Conservation (phyloP, 2,329 filamentous ascomycete genomes). For the Aspergillus carbonarius region DNA sequence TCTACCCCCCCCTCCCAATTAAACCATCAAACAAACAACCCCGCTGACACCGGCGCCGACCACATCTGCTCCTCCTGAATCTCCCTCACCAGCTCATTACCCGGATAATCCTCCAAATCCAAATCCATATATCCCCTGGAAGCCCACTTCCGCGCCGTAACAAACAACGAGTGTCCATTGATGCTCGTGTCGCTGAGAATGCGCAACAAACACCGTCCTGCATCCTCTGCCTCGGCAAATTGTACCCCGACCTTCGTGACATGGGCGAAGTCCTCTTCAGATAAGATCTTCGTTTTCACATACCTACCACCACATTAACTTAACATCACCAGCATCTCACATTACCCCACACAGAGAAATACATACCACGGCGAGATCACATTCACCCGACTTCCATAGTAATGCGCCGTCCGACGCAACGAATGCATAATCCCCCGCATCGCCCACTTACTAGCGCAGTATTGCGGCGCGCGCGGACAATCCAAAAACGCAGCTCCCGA, state of each 20-base stretch:
- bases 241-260: not conserved
- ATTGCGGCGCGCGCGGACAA: constrained; percentile 33
- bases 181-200: constrained; percentile 26
- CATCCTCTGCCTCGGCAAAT: constrained; percentile 3
- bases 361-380: constrained; percentile 39
- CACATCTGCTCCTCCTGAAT: constrained; percentile 29
- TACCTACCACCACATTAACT: too few relatives aligned
- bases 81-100: constrained; percentile 24
- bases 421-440: constrained; percentile 41
- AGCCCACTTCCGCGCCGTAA: constrained; percentile 34
- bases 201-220: not conserved
- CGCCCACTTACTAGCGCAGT: constrained; percentile 39
- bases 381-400: constrained; percentile 38
- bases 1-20: too few relatives aligned
- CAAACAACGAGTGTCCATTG: constrained; percentile 36
- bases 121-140: constrained; percentile 35
- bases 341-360: not conserved
- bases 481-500: constrained; percentile 38
- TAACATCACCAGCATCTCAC: too few relatives aligned
- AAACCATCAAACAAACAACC: constrained; percentile 27
- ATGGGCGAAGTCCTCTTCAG: not conserved
- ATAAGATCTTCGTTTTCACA: not conserved
- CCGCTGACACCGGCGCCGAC: constrained; percentile 21
- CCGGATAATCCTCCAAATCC: constrained; percentile 36
- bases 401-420: constrained; percentile 32